A percentile compares a stretch with the other conserved stretches of the same genome.
Conservation (phyloP, 1,139 yeast genomes). For the Zygoascus meyerae region DNA sequence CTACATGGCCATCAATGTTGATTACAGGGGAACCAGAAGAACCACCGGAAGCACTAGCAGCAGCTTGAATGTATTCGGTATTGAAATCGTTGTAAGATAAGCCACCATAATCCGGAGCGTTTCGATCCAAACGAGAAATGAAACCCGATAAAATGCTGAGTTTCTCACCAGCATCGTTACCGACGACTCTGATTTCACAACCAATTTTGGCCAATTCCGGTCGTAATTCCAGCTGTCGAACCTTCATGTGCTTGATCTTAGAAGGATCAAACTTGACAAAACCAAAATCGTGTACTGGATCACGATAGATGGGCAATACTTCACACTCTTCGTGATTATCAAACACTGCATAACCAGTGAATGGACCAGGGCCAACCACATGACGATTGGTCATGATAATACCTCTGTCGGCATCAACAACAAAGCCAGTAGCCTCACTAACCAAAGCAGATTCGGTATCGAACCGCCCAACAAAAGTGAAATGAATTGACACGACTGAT, state of each 20-base stretch:
- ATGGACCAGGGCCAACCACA: conserved; percentile 94
- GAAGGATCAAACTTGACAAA: conserved; percentile 72
- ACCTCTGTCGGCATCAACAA: conserved; percentile 80
- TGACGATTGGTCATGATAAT: conserved; percentile 87
- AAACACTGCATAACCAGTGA: conserved; percentile 83
- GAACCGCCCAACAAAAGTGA: conserved; percentile 77
- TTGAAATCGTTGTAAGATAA: conserved; percentile 91
- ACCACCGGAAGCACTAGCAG: conserved; percentile 94
- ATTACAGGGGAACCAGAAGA: conserved; percentile 96
- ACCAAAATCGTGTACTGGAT: conserved; percentile 80
- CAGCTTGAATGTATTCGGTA: conserved; percentile 94
- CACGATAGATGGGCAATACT: conserved; percentile 55
- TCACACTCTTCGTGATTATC: conserved; percentile 94
- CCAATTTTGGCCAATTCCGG: conserved; percentile 88
- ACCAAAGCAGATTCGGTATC: conserved; percentile 80
- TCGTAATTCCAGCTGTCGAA: conserved; percentile 58
- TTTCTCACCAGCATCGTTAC: conserved; percentile 96
- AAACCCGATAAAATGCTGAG: conserved; percentile 83
- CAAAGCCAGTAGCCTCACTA: conserved; percentile 91
- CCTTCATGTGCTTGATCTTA: conserved; percentile 65
- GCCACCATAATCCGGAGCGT: conserved; percentile 91
- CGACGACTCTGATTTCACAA: conserved; percentile 87
- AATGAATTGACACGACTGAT: conserved; percentile 84
- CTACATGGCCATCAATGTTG: conserved; percentile 76
- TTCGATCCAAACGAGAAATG: conserved; percentile 84